Percentiles rank a stretch among this genome's conserved stretches.
Conservation (phyloP, 2,329 filamentous ascomycete genomes). For the Talaromyces sp. region DNA sequence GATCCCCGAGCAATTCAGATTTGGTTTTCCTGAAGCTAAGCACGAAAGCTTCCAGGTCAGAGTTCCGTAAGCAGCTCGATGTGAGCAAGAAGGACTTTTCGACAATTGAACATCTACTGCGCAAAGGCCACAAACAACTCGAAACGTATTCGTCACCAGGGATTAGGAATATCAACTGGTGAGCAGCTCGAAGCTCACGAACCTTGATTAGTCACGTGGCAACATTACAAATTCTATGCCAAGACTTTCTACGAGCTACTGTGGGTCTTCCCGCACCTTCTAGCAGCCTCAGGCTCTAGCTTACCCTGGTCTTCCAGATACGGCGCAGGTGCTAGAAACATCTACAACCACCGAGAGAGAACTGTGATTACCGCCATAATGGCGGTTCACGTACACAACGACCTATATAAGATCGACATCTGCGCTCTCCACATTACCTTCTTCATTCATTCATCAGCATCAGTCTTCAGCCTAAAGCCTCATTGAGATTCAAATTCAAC, state of each 20-base stretch:
- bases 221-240: neutral
- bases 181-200: neutral
- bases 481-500: neutral
- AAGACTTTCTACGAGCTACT: neutral
- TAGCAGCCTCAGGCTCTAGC: neutral
- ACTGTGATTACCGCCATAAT: neutral
- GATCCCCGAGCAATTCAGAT: neutral
- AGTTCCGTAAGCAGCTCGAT: constrained; percentile 68
- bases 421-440: neutral
- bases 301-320: neutral
- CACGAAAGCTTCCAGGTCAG: constrained; percentile 50
- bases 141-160: constrained; percentile 76
- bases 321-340: neutral
- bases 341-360: constrained; percentile 1
- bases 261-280: constrained; percentile 13
- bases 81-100: constrained; percentile 81
- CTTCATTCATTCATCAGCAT: neutral
- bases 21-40: constrained; percentile 12
- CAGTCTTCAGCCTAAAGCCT: neutral
- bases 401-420: constrained; percentile 6
- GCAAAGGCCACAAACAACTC: constrained; percentile 76
- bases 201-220: constrained; percentile 12
- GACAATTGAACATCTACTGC: constrained; percentile 78
- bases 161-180: constrained; percentile 66
- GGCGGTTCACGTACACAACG: neutral